These are phyloP conservation scores for Talaromyces sp. DNA, from an alignment of 2,329 filamentous ascomycete species.

Conservation along the genomic window DNA sequence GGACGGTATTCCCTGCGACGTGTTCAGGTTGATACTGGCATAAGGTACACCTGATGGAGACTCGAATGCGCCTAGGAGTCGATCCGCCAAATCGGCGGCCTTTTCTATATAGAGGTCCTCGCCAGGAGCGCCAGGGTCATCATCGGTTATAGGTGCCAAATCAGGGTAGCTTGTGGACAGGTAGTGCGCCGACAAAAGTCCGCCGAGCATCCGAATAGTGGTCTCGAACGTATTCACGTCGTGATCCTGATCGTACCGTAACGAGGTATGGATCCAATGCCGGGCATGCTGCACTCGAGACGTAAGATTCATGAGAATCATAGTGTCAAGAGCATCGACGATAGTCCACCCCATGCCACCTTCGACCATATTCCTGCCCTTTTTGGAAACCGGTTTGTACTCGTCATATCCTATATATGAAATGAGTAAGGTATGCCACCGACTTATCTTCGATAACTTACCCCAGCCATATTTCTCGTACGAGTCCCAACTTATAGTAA, in stretches of 20 bases:
- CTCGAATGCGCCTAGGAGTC: constrained; percentile 82
- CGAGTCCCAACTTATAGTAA: constrained; percentile 85
- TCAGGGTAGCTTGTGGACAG: constrained; percentile 77
- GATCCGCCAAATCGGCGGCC: constrained; percentile 85
- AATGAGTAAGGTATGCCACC: constrained; percentile 25
- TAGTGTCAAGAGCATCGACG: constrained; percentile 88
- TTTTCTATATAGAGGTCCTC: constrained; percentile 96
- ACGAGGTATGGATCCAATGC: constrained; percentile 76
- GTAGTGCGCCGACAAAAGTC: constrained; percentile 56
- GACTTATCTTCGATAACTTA: constrained; percentile 46
- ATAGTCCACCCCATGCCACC: constrained; percentile 97
- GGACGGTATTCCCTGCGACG: constrained; percentile 69
- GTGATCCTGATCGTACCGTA: constrained; percentile 87
- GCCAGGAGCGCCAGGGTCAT: constrained; percentile 67
- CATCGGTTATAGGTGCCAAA: constrained; percentile 69
- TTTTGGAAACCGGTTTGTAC: constrained; percentile 78
- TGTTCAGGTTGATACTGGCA: constrained; percentile 83
- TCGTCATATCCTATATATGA: constrained; percentile 59
- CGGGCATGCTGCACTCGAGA: constrained; percentile 77
- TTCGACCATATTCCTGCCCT: constrained; percentile 75
- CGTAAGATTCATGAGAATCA: constrained; percentile 98
- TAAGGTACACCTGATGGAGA: constrained; percentile 82
- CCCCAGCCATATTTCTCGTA: constrained; percentile 95
- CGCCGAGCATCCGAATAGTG: constrained; percentile 30
- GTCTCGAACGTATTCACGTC: constrained; percentile 49